Evolutionary conservation across 768 basidiomycete species (phyloP), one percentile per base, ranked within the genome.

Genomic region (Sutorius australiensis): DNA sequence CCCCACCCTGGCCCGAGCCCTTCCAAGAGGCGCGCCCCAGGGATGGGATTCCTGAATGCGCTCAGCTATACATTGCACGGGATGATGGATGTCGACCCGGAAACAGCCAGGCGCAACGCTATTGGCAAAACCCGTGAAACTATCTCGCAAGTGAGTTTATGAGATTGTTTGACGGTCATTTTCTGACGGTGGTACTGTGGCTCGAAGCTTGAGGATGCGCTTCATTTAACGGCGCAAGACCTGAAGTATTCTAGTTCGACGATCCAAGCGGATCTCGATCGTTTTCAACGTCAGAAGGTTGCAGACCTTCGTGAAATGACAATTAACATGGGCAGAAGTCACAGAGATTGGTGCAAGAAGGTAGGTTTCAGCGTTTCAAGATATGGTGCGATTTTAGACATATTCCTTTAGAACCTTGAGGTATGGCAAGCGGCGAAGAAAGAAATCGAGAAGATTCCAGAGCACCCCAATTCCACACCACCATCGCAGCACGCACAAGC

Each of bases 21-120:
- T 48, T 73, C 79, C 32, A 77, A 78, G 66, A 72, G 79, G 48
- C 79, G 80, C 51, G 73, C 84, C 12, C 87, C 89, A 49, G 89
- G 89, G 7, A 90, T 90, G 79, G 94, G 92, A 17, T 73, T 99
- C 21, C 63, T 99, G 33, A 92, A 85, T 60, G 97, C 97, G 14
- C 75, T 99, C 39, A 93, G 88, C 64, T 95, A 97, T 71, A 95
- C 94, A 21, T 69, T 99, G 50, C 93, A 95, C 60, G 95, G 95
- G 5, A 95, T 98, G 86, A 98, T 99, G 87, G 97, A 99, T 61
- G 90, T 90, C 16, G 97, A 99, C 72, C 97, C 97, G 3, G 97
- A 98, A 74, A 91, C 89, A 16, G 95, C 95, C 6, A 77, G 97
- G 55, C 78, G 97, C 57, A 98, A 89, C 64, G 83, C 86, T 48